Conservation (phyloP, 2,329 filamentous ascomycete species). For the Volutella citrinella region DNA sequence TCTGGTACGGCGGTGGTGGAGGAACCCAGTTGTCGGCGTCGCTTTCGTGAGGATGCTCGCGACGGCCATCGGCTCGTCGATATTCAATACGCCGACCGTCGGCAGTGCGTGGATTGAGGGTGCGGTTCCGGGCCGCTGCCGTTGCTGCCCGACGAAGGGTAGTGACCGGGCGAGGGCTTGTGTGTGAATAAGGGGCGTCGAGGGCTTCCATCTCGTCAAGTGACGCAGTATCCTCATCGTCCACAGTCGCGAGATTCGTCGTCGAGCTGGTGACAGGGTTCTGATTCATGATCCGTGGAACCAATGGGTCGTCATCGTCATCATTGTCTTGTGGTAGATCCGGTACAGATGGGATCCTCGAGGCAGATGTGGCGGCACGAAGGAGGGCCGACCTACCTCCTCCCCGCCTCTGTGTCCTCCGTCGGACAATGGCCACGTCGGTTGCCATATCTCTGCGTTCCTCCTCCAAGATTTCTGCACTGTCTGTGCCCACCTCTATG, state of each 20-base stretch:
- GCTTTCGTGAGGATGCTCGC: conserved; percentile 78
- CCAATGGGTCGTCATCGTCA: conserved; percentile 49
- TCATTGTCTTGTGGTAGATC: conserved; percentile 27
- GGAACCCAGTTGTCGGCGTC: conserved; percentile 88
- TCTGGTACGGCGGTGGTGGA: conserved; percentile 76
- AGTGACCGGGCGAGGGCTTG: conserved; percentile 65
- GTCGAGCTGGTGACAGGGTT: conserved; percentile 15
- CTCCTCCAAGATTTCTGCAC: conserved; percentile 69
- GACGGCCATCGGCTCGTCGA: conserved; percentile 65
- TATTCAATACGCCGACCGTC: conserved; percentile 57
- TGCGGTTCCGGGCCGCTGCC: conserved; percentile 71
- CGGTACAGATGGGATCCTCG: conserved; percentile 25
- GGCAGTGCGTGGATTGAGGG: conserved; percentile 58
- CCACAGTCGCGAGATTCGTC: conserved; percentile 22
- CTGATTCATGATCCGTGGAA: conserved; percentile 46
- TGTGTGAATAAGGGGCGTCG: conserved; percentile 71
- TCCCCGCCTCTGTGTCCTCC: conserved; percentile 65
- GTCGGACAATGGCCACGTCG: conserved; percentile 75
- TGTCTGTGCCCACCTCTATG: conserved; percentile 70
- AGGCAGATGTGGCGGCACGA: conserved; percentile 45
- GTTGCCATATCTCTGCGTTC: conserved; percentile 71
- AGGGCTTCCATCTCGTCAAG: conserved; percentile 59
- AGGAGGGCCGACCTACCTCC: conserved; percentile 47
- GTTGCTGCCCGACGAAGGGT: conserved; percentile 71
- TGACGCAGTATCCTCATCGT: conserved; percentile 44